Evolutionary conservation across 2,329 filamentous ascomycete species (phyloP).

Genomic region (Chrysoporthe deuterocubensis): DNA sequence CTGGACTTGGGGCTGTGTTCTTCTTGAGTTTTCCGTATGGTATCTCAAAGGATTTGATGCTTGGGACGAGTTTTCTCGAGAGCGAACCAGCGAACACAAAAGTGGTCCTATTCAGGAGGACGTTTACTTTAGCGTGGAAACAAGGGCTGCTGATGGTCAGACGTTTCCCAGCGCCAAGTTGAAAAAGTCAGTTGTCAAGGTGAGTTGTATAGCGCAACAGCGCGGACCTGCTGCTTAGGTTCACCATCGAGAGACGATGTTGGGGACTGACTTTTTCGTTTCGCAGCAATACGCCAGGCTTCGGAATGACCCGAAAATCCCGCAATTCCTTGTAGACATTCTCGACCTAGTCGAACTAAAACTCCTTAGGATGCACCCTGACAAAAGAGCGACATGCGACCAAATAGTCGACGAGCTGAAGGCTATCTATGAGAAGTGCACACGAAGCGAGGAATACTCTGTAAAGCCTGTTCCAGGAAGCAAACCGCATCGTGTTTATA

Average conservation of each 20-base stretch:
- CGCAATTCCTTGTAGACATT: slow-evolving; percentile 6
- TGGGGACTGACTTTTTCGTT: neutral
- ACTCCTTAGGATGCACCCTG: slow-evolving; percentile 11
- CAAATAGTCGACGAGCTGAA: slow-evolving; percentile 5
- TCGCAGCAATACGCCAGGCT: slow-evolving; percentile 8
- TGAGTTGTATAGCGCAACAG: neutral
- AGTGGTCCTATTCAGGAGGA: neutral
- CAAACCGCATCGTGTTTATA: neutral
- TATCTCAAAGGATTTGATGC: slow-evolving; percentile 13
- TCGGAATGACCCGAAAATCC: neutral
- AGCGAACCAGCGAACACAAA: slow-evolving; percentile 10
- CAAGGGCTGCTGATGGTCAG: neutral
- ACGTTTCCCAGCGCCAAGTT: neutral
- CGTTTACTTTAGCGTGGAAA: slow-evolving; percentile 6
- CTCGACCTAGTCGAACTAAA: slow-evolving; percentile 15
- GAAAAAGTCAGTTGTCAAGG: neutral
- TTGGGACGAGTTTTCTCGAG: slow-evolving; percentile 12
- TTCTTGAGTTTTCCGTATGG: slow-evolving; percentile 20
- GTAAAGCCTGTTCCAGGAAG: neutral
- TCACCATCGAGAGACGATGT: neutral
- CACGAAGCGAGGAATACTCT: neutral
- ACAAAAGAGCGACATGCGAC: slow-evolving; percentile 12
- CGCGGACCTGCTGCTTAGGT: neutral
- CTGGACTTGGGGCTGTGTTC: slow-evolving; percentile 14
- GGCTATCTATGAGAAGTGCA: neutral